Percentiles rank a stretch among this genome's conserved stretches.
phyloP scores from a whole-genome alignment of 2,329 filamentous ascomycete species.

The Hypoxylon sp. region DNA sequence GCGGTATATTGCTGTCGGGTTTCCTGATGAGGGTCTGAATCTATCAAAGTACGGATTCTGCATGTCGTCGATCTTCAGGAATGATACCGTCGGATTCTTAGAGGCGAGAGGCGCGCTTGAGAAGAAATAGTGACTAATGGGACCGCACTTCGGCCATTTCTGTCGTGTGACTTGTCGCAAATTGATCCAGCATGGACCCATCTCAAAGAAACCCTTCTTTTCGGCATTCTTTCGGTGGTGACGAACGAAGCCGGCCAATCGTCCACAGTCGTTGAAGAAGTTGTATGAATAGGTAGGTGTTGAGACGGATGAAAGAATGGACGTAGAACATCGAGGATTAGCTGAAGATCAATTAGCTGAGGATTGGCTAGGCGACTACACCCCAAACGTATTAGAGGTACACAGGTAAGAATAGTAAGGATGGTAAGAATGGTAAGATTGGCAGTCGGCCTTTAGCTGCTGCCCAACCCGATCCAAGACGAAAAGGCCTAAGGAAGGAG shows the following conservation, averaged over 20 bases:
- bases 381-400: conserved; percentile 1
- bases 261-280: conserved; percentile 23
- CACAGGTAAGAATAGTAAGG: not conserved
- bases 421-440: not conserved
- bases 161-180: conserved; percentile 39
- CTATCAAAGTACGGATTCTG: conserved; percentile 23
- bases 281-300: conserved; percentile 8
- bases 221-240: conserved; percentile 24
- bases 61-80: conserved; percentile 31
- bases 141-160: conserved; percentile 30
- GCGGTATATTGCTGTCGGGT: conserved; percentile 26
- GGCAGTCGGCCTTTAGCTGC: conserved; percentile 26
- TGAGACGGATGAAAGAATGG: not conserved
- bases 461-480: conserved; percentile 34
- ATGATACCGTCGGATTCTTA: conserved; percentile 21
- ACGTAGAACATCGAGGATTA: conserved; percentile 7
- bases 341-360: conserved; percentile 2
- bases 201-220: conserved; percentile 27
- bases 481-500: conserved; percentile 1
- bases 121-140: conserved; percentile 37
- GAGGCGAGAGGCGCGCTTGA: conserved; percentile 38
- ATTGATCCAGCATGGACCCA: conserved; percentile 33
- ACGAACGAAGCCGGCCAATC: conserved; percentile 33
- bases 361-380: not conserved
- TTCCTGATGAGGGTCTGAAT: conserved; percentile 23